Evolutionary conservation across 2,329 filamentous ascomycete genomes (phyloP).

Genomic region (Fusarium sambucinum): DNA sequence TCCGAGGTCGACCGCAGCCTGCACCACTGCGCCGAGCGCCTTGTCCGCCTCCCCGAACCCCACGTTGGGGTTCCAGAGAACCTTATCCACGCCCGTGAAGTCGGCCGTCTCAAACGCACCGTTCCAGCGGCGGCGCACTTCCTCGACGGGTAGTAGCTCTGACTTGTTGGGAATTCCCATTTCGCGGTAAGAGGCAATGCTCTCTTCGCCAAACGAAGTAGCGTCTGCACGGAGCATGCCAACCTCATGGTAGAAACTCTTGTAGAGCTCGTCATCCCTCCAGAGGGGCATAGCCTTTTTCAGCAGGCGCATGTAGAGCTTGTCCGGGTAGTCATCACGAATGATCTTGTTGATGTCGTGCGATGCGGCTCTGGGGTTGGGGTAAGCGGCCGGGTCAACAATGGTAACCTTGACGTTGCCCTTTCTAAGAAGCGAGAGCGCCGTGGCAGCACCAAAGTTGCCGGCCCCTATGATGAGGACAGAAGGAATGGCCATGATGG

Average conservation of each 20-base stretch:
- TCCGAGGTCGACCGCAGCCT: slow-evolving; percentile 63
- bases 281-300: slow-evolving; percentile 56
- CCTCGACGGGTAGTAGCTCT: slow-evolving; percentile 59
- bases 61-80: slow-evolving; percentile 69
- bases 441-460: slow-evolving; percentile 60
- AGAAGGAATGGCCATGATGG: slow-evolving; percentile 36
- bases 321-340: slow-evolving; percentile 57
- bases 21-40: slow-evolving; percentile 66
- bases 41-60: slow-evolving; percentile 71
- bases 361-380: slow-evolving; percentile 57
- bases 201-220: slow-evolving; percentile 58
- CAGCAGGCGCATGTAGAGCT: slow-evolving; percentile 57
- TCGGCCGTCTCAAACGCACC: slow-evolving; percentile 69
- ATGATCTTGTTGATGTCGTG: slow-evolving; percentile 63
- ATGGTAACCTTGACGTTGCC: slow-evolving; percentile 50
- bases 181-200: slow-evolving; percentile 56
- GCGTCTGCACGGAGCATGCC: slow-evolving; percentile 63
- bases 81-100: slow-evolving; percentile 66
- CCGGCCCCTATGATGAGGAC: slow-evolving; percentile 58
- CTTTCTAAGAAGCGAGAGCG: slow-evolving; percentile 52
- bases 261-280: slow-evolving; percentile 63
- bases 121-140: slow-evolving; percentile 67
- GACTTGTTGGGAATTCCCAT: slow-evolving; percentile 57
- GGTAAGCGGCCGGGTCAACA: slow-evolving; percentile 53
- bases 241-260: slow-evolving; percentile 66